Base-by-base conservation (phyloP, 805 yeast genomes). In the Torulaspora microellipsoides region DNA sequence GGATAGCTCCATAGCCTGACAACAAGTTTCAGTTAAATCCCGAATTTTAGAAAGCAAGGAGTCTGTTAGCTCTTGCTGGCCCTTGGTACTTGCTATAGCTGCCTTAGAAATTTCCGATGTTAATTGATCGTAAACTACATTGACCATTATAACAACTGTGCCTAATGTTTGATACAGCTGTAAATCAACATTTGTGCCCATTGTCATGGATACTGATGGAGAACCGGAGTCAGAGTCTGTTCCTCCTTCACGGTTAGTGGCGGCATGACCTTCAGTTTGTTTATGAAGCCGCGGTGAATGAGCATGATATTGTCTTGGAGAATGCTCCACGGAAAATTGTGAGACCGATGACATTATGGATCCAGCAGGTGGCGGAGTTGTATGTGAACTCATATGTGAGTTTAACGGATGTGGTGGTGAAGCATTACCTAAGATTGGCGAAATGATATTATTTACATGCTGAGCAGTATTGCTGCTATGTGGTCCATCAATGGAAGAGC, bases 1-100 rank as follows among this genome's bases (percentile, higher is more conserved):
- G 8, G 95, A 85, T 33, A 84, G 76, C n/a, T 87, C 95, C 76
- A 85, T 81, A 1, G 95, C 85, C 14, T 79, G 70, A 43, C 85
- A 77, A 59, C 95, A 88, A 10, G 86, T 83, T 36, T 71, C 73
- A 0, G 95, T 83, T 38, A 90, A 69, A 38, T 88, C 96, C 52
- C 81, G 81, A 27, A 88, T 83, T 53, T 82, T 83, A 5, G 73
- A 58, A 1, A 85, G 81, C 17, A 55, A 43, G 25, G 52, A 49
- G 34, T 54, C 61, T 4, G 59, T 51, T 28, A 75, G 56, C 7
- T 72, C 63, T 38, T 60, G 64, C 17, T 66, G 69, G 23, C 60
- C 60, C 45, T 55, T 61, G 4, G 82, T 75, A 42, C 73, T 67
- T 2, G 72, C 79, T 15, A 77, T 66, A 0, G 89, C 87, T 53